Percentiles rank a stretch among this genome's conserved stretches.
Evolutionary conservation across 495 filamentous ascomycete genomes (phyloP).

Genomic region (Neurospora sp.): DNA sequence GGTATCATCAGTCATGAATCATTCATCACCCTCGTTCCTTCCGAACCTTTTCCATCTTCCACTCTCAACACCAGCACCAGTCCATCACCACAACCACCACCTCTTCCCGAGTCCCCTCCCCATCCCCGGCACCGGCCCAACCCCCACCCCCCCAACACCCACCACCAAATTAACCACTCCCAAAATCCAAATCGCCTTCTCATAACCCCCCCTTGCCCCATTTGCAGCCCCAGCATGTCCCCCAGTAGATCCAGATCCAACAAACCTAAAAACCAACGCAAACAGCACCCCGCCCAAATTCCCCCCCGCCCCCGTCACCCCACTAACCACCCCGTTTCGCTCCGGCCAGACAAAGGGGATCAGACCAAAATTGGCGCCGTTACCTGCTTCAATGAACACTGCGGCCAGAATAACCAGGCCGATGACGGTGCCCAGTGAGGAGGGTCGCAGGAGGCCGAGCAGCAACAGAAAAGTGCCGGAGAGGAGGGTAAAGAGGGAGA

Average conservation of each 20-base stretch:
- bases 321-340: conserved; percentile 59
- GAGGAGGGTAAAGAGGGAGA: conserved; percentile 51
- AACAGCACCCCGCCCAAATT: conserved; percentile 84
- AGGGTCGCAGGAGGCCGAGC: conserved; percentile 53
- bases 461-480: conserved; percentile 60
- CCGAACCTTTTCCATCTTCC: no score
- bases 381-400: conserved; percentile 74
- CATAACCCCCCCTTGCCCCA: conserved; percentile 42
- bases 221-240: no score
- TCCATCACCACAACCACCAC: neutral
- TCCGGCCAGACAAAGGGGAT: conserved; percentile 76
- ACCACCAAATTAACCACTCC: conserved; percentile 63
- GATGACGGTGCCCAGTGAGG: conserved; percentile 50
- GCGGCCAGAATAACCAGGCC: conserved; percentile 64
- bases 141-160: neutral
- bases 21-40: no score
- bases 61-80: no score
- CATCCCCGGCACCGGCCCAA: neutral
- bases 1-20: no score
- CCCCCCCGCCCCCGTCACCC: conserved; percentile 65
- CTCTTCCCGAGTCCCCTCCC: neutral
- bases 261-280: conserved; percentile 75
- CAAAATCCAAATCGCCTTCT: conserved; percentile 68
- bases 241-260: conserved; percentile 5
- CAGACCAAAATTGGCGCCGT: conserved; percentile 77